Evolutionary conservation across 495 filamentous ascomycete species (phyloP).

Genomic region (Tetracladium setigerum): DNA sequence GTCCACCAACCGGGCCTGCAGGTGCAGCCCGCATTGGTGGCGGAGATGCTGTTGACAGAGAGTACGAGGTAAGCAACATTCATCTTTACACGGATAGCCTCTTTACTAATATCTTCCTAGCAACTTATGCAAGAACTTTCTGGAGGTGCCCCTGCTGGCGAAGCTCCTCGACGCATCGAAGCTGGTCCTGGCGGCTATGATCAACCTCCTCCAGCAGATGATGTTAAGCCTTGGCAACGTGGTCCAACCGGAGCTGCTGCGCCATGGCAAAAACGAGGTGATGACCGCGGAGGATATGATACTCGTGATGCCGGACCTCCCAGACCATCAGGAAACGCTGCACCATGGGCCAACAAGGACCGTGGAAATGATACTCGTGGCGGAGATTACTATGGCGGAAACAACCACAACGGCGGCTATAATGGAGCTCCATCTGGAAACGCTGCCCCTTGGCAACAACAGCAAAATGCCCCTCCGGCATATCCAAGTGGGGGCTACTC

Average conservation of each 20-base stretch:
- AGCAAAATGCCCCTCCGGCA: constrained; percentile 15
- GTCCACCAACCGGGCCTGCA: constrained; percentile 34
- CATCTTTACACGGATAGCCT: neutral
- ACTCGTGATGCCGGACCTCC: constrained; percentile 20
- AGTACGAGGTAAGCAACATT: constrained; percentile 70
- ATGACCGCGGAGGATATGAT: constrained; percentile 27
- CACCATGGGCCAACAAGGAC: constrained; percentile 51
- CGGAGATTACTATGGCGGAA: constrained; percentile 39
- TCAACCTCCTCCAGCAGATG: constrained; percentile 30
- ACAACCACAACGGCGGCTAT: constrained; percentile 29
- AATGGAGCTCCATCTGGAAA: constrained; percentile 36
- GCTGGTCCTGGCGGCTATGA: constrained; percentile 61
- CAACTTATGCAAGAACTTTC: constrained; percentile 97
- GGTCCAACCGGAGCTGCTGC: constrained; percentile 83
- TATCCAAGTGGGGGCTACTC: constrained; percentile 35
- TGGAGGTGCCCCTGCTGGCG: constrained; percentile 58
- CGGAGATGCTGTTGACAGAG: constrained; percentile 84
- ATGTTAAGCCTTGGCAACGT: constrained; percentile 83
- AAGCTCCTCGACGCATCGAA: constrained; percentile 77
- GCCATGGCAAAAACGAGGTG: constrained; percentile 54
- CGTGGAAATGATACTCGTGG: constrained; percentile 32
- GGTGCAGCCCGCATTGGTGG: constrained; percentile 56
- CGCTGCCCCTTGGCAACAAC: constrained; percentile 64
- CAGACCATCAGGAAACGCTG: constrained; percentile 24
- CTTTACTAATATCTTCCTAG: constrained; percentile 42